Percentiles rank a stretch among this genome's conserved stretches.
Conservation (phyloP, 2,329 filamentous ascomycete species). For the Epichloe uncinata region DNA sequence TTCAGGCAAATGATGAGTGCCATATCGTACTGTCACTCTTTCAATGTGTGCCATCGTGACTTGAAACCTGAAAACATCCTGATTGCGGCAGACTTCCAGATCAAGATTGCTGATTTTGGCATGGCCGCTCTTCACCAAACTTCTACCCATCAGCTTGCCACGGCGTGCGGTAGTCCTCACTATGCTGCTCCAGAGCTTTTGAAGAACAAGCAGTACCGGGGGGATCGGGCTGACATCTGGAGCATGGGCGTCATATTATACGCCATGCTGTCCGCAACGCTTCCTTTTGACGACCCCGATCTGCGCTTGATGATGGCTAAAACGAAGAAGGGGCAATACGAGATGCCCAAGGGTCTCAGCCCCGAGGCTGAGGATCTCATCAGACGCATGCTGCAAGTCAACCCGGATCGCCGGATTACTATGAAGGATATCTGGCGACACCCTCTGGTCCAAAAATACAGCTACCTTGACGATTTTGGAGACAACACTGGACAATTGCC, state of each 20-base stretch:
- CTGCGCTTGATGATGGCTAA: slow-evolving; percentile 47
- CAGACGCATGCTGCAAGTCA: slow-evolving; percentile 60
- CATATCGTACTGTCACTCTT: slow-evolving; percentile 81
- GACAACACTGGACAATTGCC: slow-evolving; percentile 38
- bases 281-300: slow-evolving; percentile 67
- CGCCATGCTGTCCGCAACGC: slow-evolving; percentile 67
- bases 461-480: slow-evolving; percentile 56
- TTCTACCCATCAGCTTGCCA: slow-evolving; percentile 63
- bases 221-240: slow-evolving; percentile 85
- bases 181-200: slow-evolving; percentile 93
- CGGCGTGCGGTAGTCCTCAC: slow-evolving; percentile 90
- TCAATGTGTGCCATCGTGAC: slow-evolving; percentile 92
- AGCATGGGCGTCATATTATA: slow-evolving; percentile 84
- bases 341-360: slow-evolving; percentile 50
- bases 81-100: slow-evolving; percentile 57
- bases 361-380: slow-evolving; percentile 66
- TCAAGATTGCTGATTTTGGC: slow-evolving; percentile 95
- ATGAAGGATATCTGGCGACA: slow-evolving; percentile 78
- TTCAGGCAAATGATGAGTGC: slow-evolving; percentile 92
- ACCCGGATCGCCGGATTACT: slow-evolving; percentile 66
- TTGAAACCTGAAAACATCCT: slow-evolving; percentile 96
- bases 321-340: slow-evolving; percentile 46
- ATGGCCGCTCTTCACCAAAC: slow-evolving; percentile 90
- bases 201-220: slow-evolving; percentile 62
- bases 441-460: slow-evolving; percentile 73